Percentiles rank a stretch among this genome's conserved stretches.
phyloP scores from a whole-genome alignment of 495 filamentous ascomycete species.

The Neurospora pannonica region DNA sequence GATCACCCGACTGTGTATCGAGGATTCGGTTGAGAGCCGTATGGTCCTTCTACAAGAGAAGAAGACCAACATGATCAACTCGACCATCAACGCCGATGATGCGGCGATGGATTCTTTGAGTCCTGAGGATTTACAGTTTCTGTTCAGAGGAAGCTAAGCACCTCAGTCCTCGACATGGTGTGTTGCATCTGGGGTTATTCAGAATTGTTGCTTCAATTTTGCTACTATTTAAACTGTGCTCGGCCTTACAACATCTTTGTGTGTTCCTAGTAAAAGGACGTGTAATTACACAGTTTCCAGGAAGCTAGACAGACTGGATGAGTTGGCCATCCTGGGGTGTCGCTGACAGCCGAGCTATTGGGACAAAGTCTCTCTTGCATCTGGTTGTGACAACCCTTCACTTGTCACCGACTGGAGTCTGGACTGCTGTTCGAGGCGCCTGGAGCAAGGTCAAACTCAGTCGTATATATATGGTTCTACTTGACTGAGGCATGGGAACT shows the following conservation, averaged over 20 bases:
- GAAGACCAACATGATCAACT: constrained; percentile 91
- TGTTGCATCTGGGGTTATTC: too few species aligned
- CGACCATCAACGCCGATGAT: constrained; percentile 87
- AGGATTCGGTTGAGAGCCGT: constrained; percentile 89
- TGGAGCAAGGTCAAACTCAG: not conserved
- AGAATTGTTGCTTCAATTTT: too few species aligned
- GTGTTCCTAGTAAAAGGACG: not conserved
- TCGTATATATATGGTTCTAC: not conserved
- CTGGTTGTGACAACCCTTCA: not conserved
- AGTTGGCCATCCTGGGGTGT: not conserved
- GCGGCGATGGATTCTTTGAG: constrained; percentile 79
- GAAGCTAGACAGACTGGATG: not conserved
- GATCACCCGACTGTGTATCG: constrained; percentile 89
- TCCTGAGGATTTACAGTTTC: constrained; percentile 87
- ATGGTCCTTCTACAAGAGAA: constrained; percentile 96
- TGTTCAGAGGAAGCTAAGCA: constrained; percentile 59
- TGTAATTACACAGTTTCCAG: not conserved
- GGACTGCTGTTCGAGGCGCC: not conserved
- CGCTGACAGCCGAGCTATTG: not conserved
- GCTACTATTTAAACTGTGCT: not conserved
- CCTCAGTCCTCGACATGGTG: not conserved
- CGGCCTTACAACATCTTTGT: not conserved
- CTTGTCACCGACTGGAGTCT: not conserved
- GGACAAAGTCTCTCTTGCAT: not conserved
- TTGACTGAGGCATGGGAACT: not conserved